phyloP scores from a whole-genome alignment of 2,329 filamentous ascomycete species.

The Plenodomus tracheiphilus region DNA sequence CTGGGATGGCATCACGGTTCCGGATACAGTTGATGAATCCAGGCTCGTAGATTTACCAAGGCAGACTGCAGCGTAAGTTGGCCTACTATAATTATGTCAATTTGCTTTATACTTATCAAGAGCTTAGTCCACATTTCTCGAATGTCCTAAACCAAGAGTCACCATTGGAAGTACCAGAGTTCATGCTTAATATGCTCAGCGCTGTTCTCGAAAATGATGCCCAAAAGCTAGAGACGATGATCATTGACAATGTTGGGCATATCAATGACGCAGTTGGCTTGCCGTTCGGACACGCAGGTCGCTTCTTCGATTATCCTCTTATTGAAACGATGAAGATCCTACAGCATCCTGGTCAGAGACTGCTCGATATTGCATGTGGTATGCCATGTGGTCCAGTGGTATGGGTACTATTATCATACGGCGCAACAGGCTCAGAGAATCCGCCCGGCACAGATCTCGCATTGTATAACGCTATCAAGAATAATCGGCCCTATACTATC shows the following conservation, averaged over 20 bases:
- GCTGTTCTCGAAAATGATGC: constrained; percentile 29
- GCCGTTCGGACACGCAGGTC: constrained; percentile 28
- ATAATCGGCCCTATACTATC: constrained; percentile 34
- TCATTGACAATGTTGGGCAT: constrained; percentile 26
- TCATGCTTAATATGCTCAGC: constrained; percentile 34
- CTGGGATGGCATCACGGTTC: constrained; percentile 11
- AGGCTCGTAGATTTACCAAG: constrained; percentile 12
- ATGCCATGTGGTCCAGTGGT: constrained; percentile 31
- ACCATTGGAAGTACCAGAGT: constrained; percentile 9
- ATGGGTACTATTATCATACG: constrained; percentile 33
- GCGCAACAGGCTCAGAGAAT: constrained; percentile 35
- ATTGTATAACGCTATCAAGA: constrained; percentile 43
- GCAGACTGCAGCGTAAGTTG: constrained; percentile 13
- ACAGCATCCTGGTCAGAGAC: constrained; percentile 35
- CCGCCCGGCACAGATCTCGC: constrained; percentile 39
- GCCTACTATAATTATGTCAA: not conserved
- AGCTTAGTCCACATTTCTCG: constrained; percentile 10
- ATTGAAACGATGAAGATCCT: constrained; percentile 31
- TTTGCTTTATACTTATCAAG: not conserved
- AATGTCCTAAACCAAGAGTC: too few relatives aligned
- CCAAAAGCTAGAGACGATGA: constrained; percentile 28
- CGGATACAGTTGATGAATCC: constrained; percentile 8
- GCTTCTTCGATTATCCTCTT: constrained; percentile 31
- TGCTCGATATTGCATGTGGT: constrained; percentile 38
- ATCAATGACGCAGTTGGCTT: constrained; percentile 37